phyloP scores from a whole-genome alignment of 2,329 filamentous ascomycete species.

The Fusarium austroafricanum region DNA sequence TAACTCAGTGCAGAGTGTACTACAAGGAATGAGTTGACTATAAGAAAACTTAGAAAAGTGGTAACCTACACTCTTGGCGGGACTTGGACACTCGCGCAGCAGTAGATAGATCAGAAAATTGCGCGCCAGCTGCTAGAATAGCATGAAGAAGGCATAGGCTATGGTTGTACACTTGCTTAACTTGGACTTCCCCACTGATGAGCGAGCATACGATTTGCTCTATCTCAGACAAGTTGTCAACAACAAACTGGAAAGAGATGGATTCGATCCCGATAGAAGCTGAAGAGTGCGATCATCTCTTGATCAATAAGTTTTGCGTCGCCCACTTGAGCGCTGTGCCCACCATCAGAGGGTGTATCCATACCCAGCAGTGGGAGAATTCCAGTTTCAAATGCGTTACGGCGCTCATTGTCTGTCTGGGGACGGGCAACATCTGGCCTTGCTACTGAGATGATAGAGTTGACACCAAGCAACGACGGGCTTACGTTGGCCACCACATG shows the following conservation, averaged over 20 bases:
- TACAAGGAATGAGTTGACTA: background rate
- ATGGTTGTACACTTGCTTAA: background rate
- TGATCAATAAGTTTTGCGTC: slow-evolving; percentile 5
- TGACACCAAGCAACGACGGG: slow-evolving; percentile 19
- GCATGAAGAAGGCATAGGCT: slow-evolving; percentile 33
- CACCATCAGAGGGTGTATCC: background rate
- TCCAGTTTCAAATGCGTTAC: slow-evolving; percentile 29
- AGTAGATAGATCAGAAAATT: slow-evolving; percentile 29
- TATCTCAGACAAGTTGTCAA: slow-evolving; percentile 21
- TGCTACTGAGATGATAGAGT: slow-evolving; percentile 33
- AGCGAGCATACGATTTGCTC: slow-evolving; percentile 31
- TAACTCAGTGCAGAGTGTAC: slow-evolving; percentile 21
- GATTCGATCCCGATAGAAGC: slow-evolving; percentile 25
- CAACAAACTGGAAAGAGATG: slow-evolving; percentile 26
- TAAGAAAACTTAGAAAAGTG: rapidly evolving
- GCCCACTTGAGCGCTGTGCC: background rate
- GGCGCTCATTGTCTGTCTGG: slow-evolving; percentile 13
- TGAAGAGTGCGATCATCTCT: slow-evolving; percentile 31
- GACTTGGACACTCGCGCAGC: slow-evolving; percentile 4
- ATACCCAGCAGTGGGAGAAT: slow-evolving; percentile 32
- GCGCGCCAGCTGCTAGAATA: slow-evolving; percentile 35
- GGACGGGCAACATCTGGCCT: slow-evolving; percentile 3
- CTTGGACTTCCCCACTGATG: background rate
- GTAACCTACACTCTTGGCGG: slow-evolving; percentile 11
- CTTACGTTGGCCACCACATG: too few species aligned